phyloP scores from a whole-genome alignment of 257 asterid genomes.

The Nicotiana attenuata region DNA sequence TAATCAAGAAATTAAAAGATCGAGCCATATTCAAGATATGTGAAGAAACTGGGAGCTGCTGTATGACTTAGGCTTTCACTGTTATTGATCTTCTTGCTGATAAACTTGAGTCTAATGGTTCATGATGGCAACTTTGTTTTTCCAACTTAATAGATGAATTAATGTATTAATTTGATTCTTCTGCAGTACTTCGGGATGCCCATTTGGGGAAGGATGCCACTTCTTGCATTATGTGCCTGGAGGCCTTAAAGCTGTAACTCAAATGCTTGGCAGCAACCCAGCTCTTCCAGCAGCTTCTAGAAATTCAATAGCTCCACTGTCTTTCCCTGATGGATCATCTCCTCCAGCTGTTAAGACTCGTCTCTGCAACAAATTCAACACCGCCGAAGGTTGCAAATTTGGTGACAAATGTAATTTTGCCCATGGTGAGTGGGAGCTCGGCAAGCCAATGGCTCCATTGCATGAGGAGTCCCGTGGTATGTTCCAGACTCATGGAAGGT shows the following conservation, averaged over 20 bases:
- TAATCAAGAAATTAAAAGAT: not conserved
- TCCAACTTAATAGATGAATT: constrained; percentile 6
- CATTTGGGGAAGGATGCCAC: constrained; percentile 80
- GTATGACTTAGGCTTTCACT: not conserved
- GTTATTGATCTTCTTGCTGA: not conserved
- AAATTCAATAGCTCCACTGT: constrained; percentile 38
- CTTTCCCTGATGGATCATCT: constrained; percentile 52
- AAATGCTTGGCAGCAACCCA: constrained; percentile 73
- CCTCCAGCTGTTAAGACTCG: constrained; percentile 61
- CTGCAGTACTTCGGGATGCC: constrained; percentile 72
- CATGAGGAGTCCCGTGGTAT: constrained; percentile 51
- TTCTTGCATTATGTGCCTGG: constrained; percentile 84
- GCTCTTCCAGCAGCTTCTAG: constrained; percentile 49
- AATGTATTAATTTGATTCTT: constrained; percentile 9
- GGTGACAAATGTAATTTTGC: constrained; percentile 77
- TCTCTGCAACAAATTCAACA: constrained; percentile 51
- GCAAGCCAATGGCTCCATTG: constrained; percentile 38
- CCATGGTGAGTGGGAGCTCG: constrained; percentile 77
- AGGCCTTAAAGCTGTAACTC: constrained; percentile 79
- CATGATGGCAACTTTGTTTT: not conserved
- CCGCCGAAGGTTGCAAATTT: constrained; percentile 77
- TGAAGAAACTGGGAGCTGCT: not conserved
- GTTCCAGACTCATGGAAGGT: constrained; percentile 41
- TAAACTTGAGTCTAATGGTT: not conserved
- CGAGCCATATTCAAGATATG: not conserved